Evolutionary conservation across 345 rosid species (phyloP).

Genomic region (Carallia brachiata): DNA sequence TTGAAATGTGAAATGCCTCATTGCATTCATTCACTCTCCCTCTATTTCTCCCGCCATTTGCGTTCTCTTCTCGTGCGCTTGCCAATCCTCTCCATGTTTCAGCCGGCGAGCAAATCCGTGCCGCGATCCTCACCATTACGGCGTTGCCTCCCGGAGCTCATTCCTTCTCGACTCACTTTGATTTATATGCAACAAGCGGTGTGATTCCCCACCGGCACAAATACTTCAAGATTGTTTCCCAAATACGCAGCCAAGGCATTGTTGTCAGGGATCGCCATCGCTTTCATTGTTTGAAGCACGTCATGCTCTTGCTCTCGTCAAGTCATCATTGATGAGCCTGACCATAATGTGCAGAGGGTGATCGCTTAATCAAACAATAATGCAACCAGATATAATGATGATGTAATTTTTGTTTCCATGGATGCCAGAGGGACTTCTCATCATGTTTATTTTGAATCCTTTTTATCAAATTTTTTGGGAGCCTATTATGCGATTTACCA

Average conservation of each 20-base stretch:
- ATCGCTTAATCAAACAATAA: too few species aligned
- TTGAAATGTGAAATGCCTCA: constrained; percentile 32
- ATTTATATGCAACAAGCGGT: constrained; percentile 47
- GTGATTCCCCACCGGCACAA: constrained; percentile 34
- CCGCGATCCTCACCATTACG: constrained; percentile 49
- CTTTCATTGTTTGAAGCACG: constrained; percentile 66
- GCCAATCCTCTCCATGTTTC: constrained; percentile 32
- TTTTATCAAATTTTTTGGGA: too few species aligned
- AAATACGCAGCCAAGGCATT: constrained; percentile 54
- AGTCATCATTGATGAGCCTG: constrained; percentile 60
- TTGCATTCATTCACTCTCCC: constrained; percentile 4
- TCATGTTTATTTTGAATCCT: background rate
- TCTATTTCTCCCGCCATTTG: constrained; percentile 21
- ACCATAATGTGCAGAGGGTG: too few species aligned
- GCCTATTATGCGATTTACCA: too few species aligned
- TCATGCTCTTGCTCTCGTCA: constrained; percentile 60
- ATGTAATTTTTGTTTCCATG: background rate
- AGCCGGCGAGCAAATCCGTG: constrained; percentile 51
- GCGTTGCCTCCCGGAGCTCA: constrained; percentile 31
- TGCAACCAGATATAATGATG: too few species aligned
- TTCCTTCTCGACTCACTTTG: constrained; percentile 60
- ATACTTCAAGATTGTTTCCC: constrained; percentile 47
- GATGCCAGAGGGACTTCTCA: background rate
- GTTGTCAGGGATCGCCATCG: constrained; percentile 77
- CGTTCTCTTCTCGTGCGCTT: constrained; percentile 50